These are phyloP conservation scores for Umbilicus rupestris DNA, from an alignment of 164 flowering plant genomes.

Conservation along the genomic window DNA sequence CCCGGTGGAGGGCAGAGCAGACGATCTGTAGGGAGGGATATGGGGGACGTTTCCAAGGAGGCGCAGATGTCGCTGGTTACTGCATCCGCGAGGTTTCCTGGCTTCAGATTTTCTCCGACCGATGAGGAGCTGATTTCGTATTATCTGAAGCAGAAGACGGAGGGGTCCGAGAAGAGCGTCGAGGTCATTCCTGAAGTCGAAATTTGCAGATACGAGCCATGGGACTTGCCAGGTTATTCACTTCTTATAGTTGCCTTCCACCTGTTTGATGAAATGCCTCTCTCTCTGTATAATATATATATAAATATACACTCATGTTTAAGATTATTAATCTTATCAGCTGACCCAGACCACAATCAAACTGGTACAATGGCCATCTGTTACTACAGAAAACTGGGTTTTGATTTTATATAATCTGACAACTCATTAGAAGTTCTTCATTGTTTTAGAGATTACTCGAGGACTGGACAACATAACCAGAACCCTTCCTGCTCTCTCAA, in stretches of 20 bases:
- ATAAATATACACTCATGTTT: too few relatives aligned
- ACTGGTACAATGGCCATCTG: too few relatives aligned
- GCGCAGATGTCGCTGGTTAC: slow-evolving; percentile 6
- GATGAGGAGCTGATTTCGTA: slow-evolving; percentile 53
- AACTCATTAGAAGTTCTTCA: too few relatives aligned
- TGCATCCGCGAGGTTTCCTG: not conserved
- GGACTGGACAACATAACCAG: too few relatives aligned
- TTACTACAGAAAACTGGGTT: too few relatives aligned
- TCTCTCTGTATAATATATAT: too few relatives aligned
- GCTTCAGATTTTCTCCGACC: slow-evolving; percentile 16
- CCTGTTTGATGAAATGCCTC: slow-evolving; percentile 3
- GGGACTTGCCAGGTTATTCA: slow-evolving; percentile 74
- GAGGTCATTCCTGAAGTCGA: slow-evolving; percentile 56
- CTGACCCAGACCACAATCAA: too few relatives aligned
- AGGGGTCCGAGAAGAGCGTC: slow-evolving; percentile 37
- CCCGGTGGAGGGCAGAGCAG: not conserved
- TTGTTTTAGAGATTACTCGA: too few relatives aligned
- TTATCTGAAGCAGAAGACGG: slow-evolving; percentile 47
- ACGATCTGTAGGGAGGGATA: not conserved
- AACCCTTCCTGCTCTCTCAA: too few relatives aligned
- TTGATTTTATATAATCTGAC: too few relatives aligned
- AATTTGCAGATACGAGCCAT: slow-evolving; percentile 50
- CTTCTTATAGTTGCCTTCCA: not conserved
- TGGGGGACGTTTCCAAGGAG: not conserved
- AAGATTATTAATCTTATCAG: too few relatives aligned